These are phyloP conservation scores for Thalassiosira profunda DNA, from an alignment of 108 stramenopile genomes.

Conservation along the genomic window DNA sequence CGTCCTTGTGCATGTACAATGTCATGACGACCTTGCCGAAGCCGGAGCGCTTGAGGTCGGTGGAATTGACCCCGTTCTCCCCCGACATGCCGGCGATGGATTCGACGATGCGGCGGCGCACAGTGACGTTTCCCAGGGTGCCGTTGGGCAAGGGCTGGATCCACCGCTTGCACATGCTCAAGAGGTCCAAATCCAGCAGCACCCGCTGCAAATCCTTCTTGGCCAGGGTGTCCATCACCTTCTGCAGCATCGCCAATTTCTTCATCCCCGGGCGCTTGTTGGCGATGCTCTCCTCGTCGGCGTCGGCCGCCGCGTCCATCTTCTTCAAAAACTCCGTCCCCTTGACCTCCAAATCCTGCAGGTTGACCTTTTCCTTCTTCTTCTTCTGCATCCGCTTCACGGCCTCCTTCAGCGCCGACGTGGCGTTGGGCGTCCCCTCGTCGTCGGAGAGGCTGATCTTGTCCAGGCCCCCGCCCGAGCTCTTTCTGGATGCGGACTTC, in stretches of 20 bases:
- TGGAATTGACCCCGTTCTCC: slow-evolving; percentile 70
- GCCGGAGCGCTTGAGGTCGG: slow-evolving; percentile 80
- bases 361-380: slow-evolving; percentile 69
- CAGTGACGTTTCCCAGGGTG: slow-evolving; percentile 84
- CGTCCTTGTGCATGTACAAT: slow-evolving; percentile 84
- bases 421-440: slow-evolving; percentile 65
- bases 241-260: slow-evolving; percentile 73
- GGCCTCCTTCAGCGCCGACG: slow-evolving; percentile 67
- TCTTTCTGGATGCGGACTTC: slow-evolving; percentile 26
- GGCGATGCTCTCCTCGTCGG: slow-evolving; percentile 69
- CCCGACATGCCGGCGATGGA: slow-evolving; percentile 75
- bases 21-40: slow-evolving; percentile 89
- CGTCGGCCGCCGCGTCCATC: slow-evolving; percentile 85
- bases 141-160: slow-evolving; percentile 89
- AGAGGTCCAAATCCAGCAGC: slow-evolving; percentile 81
- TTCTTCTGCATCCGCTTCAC: slow-evolving; percentile 82
- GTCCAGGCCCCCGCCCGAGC: slow-evolving; percentile 38
- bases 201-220: slow-evolving; percentile 67
- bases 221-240: slow-evolving; percentile 73
- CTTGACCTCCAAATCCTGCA: slow-evolving; percentile 79
- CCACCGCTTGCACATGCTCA: slow-evolving; percentile 75
- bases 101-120: slow-evolving; percentile 74
- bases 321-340: slow-evolving; percentile 68
- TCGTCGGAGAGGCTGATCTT: slow-evolving; percentile 43
- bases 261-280: slow-evolving; percentile 67